Conservation (phyloP, 2,329 filamentous ascomycete genomes). For the Beauveria pseudobassiana region DNA sequence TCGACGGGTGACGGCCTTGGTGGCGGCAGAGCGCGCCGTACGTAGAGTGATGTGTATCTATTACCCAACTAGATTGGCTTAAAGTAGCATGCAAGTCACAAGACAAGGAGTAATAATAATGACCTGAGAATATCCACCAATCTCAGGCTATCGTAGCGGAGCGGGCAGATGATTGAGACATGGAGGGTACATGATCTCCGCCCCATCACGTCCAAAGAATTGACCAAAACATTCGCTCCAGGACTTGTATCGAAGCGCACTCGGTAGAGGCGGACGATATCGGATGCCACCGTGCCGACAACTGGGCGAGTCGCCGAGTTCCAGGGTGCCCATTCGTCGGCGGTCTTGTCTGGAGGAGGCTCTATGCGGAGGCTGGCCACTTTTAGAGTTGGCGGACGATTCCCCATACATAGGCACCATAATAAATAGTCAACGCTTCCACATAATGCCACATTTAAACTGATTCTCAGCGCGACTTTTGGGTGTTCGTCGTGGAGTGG, state of each 20-base stretch:
- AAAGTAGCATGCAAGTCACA: conserved; percentile 1
- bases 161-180: neutral
- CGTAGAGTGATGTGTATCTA: neutral
- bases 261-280: conserved; percentile 12
- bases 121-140: neutral
- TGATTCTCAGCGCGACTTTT: neutral
- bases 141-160: neutral
- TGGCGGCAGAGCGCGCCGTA: neutral
- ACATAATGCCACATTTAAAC: neutral
- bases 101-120: neutral
- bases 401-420: neutral
- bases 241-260: neutral
- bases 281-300: conserved; percentile 16
- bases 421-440: neutral
- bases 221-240: neutral
- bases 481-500: neutral
- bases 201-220: neutral
- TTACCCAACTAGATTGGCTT: conserved; percentile 9
- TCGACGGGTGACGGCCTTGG: neutral
- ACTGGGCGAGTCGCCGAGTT: conserved; percentile 13
- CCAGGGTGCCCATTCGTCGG: conserved; percentile 13
- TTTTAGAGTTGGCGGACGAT: neutral
- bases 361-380: neutral
- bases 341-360: neutral
- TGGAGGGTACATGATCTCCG: neutral